phyloP scores from a whole-genome alignment of 2,329 filamentous ascomycete species.

The Penicillium sp. region DNA sequence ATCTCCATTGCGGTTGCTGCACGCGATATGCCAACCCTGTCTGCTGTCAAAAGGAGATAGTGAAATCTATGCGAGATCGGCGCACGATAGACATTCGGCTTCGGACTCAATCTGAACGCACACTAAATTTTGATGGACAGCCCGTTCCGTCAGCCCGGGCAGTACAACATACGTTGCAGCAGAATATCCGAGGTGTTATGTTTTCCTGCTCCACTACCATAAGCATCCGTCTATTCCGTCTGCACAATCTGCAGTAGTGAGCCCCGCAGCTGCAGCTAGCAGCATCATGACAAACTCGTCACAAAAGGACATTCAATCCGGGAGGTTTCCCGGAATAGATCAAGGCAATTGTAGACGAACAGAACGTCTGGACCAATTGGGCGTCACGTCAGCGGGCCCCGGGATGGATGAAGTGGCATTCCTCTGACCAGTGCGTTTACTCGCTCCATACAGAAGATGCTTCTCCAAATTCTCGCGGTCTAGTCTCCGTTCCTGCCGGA shows the following conservation, averaged over 20 bases:
- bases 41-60: neutral
- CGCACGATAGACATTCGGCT: constrained; percentile 5
- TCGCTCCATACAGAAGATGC: neutral
- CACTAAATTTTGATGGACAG: neutral
- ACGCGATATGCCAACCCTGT: neutral
- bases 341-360: neutral
- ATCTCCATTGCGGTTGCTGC: neutral
- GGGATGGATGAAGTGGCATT: neutral
- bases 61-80: constrained; percentile 1
- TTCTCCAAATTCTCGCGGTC: neutral
- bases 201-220: neutral
- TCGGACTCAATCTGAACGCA: neutral
- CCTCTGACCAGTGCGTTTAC: neutral
- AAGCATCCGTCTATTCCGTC: neutral
- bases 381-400: neutral
- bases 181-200: constrained; percentile 1
- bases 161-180: neutral
- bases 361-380: neutral
- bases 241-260: neutral
- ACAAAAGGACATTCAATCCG: neutral
- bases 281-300: neutral
- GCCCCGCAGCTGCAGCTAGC: neutral
- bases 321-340: neutral
- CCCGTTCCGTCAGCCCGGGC: neutral
- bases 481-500: neutral